These are phyloP conservation scores for Rhizoclosmatium sp. DNA, from an alignment of 192 early-diverging fungal genomes.

Conservation along the genomic window DNA sequence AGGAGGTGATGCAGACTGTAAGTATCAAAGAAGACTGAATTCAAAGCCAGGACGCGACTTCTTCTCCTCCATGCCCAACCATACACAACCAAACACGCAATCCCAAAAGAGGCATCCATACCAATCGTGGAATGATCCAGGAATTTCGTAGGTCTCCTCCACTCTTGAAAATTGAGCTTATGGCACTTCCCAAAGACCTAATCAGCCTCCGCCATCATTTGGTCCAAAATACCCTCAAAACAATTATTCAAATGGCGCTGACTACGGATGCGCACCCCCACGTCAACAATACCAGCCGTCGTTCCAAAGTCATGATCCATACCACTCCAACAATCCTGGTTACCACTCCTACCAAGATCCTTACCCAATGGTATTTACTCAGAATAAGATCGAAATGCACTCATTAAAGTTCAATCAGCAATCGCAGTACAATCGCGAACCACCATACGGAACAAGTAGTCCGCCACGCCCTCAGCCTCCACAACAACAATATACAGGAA, in stretches of 20 bases:
- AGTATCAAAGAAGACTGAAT: background rate
- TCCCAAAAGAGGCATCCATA: background rate
- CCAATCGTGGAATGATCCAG: background rate
- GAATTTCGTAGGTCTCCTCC: background rate
- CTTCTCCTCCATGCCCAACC: background rate
- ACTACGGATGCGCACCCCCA: background rate
- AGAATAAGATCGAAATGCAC: too few relatives aligned
- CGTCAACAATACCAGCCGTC: background rate
- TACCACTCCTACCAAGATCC: background rate
- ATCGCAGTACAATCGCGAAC: too few relatives aligned
- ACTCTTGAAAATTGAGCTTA: too few relatives aligned
- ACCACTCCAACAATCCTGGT: background rate
- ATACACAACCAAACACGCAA: background rate
- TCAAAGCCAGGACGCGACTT: constrained; percentile 6
- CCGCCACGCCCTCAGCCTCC: too few relatives aligned
- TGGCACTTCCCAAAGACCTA: too few relatives aligned
- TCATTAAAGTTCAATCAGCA: too few relatives aligned
- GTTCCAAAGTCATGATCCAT: background rate
- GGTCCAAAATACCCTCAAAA: too few relatives aligned
- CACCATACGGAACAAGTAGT: too few relatives aligned
- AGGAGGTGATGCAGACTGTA: background rate
- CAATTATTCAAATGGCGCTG: too few relatives aligned
- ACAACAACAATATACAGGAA: too few relatives aligned
- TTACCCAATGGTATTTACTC: too few relatives aligned
- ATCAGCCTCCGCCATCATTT: too few relatives aligned